Evolutionary conservation across 2,329 filamentous ascomycete species (phyloP), one percentile per base, ranked within the genome.

Genomic region (Phialocephala subalpina): DNA sequence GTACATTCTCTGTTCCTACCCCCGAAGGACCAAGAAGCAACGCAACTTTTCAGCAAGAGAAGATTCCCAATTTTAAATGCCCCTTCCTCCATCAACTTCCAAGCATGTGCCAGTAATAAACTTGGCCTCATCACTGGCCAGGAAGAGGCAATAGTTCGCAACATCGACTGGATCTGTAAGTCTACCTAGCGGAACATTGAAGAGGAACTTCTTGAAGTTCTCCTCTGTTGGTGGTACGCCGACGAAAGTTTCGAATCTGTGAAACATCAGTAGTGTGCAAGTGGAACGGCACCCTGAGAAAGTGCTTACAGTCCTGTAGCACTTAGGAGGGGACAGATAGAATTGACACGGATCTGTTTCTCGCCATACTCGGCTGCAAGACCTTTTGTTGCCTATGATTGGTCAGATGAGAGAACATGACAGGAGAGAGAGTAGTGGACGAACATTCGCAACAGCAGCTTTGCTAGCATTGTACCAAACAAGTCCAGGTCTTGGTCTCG

Each of bases 61-160:
- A 49, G 8, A 49, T n/a, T 12, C 45, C 2, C 12, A n/a, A 29
- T 8, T 18, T 70, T 45, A 77, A 66, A 77, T 76, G 1, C 73
- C 80, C 20, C 79, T 81, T 33, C 84, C 84, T 47, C 86, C 86
- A 78, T 89, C 86, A 52, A 90, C 85, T 61, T 91, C 86, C 67
- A 93, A 80, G 68, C 91, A 90, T n/a, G 89, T 83, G 0, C 91
- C 91, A 0, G 90, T 92, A 68, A 94, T 86, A 72, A 93, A 93
- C 2, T 81, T 83, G 0, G 88, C 89, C 73, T 93, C 91, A 33
- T 92, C 88, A 66, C 89, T 91, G 1, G 89, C 89, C 55, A 94
- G 77, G 74, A 90, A 94, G 20, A 89, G 82, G 67, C 87, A 89
- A 29, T 90, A 89, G 73, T 92, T 92, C 2, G 89, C 90, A 40